phyloP scores from a whole-genome alignment of 2,329 filamentous ascomycete genomes.

The Aspergillus brasiliensis region DNA sequence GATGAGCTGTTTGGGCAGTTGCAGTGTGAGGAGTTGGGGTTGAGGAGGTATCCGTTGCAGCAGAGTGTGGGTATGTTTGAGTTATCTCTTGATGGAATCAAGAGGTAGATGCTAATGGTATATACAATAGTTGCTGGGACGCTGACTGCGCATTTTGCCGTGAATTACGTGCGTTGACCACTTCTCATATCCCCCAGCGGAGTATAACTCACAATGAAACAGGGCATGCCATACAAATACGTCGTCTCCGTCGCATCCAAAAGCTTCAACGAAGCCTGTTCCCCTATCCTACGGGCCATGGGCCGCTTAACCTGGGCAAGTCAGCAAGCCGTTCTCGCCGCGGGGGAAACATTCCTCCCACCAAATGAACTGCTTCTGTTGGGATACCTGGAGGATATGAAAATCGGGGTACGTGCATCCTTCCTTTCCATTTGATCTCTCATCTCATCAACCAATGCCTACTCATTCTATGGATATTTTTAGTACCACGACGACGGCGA shows the following conservation, averaged over 20 bases:
- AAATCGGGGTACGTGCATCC: constrained; percentile 48
- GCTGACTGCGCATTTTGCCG: constrained; percentile 50
- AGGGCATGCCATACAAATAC: constrained; percentile 64
- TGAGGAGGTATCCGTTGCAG: constrained; percentile 46
- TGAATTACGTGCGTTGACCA: constrained; percentile 47
- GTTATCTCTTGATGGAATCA: constrained; percentile 9
- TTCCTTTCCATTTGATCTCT: not conserved
- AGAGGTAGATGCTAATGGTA: not conserved
- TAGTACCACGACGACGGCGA: constrained; percentile 65
- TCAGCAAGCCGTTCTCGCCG: constrained; percentile 37
- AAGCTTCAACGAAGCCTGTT: constrained; percentile 45
- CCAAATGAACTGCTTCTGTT: constrained; percentile 61
- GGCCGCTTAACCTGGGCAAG: constrained; percentile 58
- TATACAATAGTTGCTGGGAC: constrained; percentile 37
- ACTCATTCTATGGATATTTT: not conserved
- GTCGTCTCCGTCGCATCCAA: constrained; percentile 52
- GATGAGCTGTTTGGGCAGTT: constrained; percentile 62
- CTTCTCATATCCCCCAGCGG: too few relatives aligned
- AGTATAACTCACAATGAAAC: too few relatives aligned
- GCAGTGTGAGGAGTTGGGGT: constrained; percentile 47
- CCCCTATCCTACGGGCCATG: constrained; percentile 48
- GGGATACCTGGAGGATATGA: constrained; percentile 58
- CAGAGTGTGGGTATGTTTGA: constrained; percentile 39
- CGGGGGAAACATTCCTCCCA: constrained; percentile 30
- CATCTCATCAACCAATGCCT: not conserved